Conservation (phyloP, 352 stramenopile species). For the Phytophthora litchii region DNA sequence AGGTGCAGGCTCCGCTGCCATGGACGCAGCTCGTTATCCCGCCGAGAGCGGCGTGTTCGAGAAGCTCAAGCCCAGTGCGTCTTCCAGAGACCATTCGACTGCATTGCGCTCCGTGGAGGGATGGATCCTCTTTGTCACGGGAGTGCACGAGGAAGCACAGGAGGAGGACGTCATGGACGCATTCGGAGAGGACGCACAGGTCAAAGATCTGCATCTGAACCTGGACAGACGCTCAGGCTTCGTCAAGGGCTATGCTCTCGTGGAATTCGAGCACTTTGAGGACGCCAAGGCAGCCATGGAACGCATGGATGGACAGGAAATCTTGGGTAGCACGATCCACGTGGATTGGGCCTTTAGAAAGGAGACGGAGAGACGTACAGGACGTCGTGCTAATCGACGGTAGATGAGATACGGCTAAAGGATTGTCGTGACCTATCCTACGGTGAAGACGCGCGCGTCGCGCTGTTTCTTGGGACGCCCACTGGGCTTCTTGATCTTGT, state of each 20-base stretch:
- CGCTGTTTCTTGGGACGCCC: constrained; percentile 77
- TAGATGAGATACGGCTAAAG: constrained; percentile 33
- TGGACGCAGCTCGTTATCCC: constrained; percentile 78
- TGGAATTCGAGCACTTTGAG: constrained; percentile 94
- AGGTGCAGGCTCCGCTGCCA: constrained; percentile 63
- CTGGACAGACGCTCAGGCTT: constrained; percentile 95
- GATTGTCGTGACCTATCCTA: constrained; percentile 43
- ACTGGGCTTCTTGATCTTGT: constrained; percentile 87
- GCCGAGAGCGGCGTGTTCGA: constrained; percentile 82
- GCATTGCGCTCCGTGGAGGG: constrained; percentile 92
- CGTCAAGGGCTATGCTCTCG: constrained; percentile 95
- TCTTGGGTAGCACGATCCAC: constrained; percentile 90
- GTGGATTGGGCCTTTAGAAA: constrained; percentile 96
- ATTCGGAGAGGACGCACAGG: constrained; percentile 94
- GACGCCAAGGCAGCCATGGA: constrained; percentile 91
- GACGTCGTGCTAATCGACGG: constrained; percentile 49
- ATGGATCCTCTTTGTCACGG: constrained; percentile 96
- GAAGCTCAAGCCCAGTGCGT: constrained; percentile 48
- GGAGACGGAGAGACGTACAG: constrained; percentile 35
- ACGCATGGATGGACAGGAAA: constrained; percentile 92
- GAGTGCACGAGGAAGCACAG: constrained; percentile 95
- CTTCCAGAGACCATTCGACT: constrained; percentile 45
- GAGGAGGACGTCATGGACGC: constrained; percentile 96
- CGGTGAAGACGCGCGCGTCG: constrained; percentile 76
- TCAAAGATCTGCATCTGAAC: constrained; percentile 97